Base-by-base conservation (phyloP, 2,329 filamentous ascomycete genomes). In the Aureobasidium sp. region DNA sequence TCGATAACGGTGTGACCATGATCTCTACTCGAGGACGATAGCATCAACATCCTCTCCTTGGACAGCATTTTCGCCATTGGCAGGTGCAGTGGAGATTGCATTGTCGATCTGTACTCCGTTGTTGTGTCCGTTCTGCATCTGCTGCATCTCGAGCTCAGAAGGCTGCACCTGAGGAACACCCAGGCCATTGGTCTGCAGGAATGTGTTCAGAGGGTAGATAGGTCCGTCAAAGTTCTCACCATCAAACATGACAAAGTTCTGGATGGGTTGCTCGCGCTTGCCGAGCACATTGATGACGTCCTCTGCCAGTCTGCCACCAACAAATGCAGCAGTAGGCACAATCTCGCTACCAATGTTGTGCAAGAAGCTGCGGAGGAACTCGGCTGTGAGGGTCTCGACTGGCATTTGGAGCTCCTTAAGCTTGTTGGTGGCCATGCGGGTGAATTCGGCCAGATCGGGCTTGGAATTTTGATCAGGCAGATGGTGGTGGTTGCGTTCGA, bases 261-360 rank as follows among this genome's bases (percentile, higher is more conserved):
- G 94, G 45, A 99, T 88, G 0, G 94, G 94, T 74, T 97, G 94
- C 76, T 97, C 91, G 44, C 89, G 86, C 72, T 89, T 86, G 53
- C 92, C 91, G 6, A 97, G 82, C 35, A 97, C 92, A 70, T 97
- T 97, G 76, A 99, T 97, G 57, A 96, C 91, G 72, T 99, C 94
- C 76, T 99, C 94, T 0, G 93, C 91, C 17, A 99, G 81, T 73
- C 92, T 86, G 11, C 92, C 94, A 53, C 94, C 94, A 12, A 99
- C 79, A 63, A 96, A 90, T 1, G 94, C 92, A 0, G 90, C 87
- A 9, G 96, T 90, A 8, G 94, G 91, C 14, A 89, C 87, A 42
- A 97, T 78, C 76, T 97, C 93, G 69, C 85, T 85, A 61, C 86
- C 88, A 6, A 97, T 79, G 67, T 95, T 95, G 74, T 94, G 89